phyloP scores from a whole-genome alignment of 768 basidiomycete species.

The Leccinum disarticulatum region DNA sequence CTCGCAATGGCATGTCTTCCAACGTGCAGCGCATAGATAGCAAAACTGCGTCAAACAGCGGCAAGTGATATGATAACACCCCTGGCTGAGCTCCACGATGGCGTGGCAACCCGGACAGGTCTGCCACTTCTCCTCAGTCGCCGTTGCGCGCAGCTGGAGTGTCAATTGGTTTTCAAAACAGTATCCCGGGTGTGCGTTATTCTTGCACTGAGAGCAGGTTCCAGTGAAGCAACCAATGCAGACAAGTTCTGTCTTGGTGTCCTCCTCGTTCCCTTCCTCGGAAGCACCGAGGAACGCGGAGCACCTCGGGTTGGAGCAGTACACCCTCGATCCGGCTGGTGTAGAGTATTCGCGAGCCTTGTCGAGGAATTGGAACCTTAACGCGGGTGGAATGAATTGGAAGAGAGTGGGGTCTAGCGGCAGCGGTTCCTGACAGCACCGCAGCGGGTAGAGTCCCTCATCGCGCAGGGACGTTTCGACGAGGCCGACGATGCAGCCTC shows the following conservation, averaged over 20 bases:
- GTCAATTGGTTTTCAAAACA: slow-evolving; percentile 46
- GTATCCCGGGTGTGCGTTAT: slow-evolving; percentile 38
- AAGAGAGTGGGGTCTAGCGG: slow-evolving; percentile 24
- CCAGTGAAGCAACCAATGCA: slow-evolving; percentile 43
- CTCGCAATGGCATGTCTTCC: slow-evolving; percentile 61
- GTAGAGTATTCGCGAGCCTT: slow-evolving; percentile 50
- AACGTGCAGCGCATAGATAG: slow-evolving; percentile 58
- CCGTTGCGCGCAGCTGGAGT: slow-evolving; percentile 45
- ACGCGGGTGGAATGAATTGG: slow-evolving; percentile 29
- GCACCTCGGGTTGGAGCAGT: slow-evolving; percentile 49
- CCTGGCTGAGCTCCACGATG: slow-evolving; percentile 54
- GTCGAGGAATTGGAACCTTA: slow-evolving; percentile 35
- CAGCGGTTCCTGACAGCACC: slow-evolving; percentile 47
- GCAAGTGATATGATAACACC: slow-evolving; percentile 70
- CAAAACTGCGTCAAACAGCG: slow-evolving; percentile 53
- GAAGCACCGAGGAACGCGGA: slow-evolving; percentile 53
- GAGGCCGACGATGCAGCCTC: slow-evolving; percentile 41
- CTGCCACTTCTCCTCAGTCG: slow-evolving; percentile 50
- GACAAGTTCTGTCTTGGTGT: slow-evolving; percentile 15
- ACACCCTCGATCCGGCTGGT: slow-evolving; percentile 44
- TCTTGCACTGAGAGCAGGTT: slow-evolving; percentile 53
- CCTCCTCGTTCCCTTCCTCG: neutral
- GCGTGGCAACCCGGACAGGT: slow-evolving; percentile 60
- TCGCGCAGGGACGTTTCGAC: slow-evolving; percentile 44
- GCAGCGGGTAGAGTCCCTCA: slow-evolving; percentile 51